Evolutionary conservation across 345 rosid species (phyloP), one percentile per base, ranked within the genome.

Genomic region (Syzygium grande): DNA sequence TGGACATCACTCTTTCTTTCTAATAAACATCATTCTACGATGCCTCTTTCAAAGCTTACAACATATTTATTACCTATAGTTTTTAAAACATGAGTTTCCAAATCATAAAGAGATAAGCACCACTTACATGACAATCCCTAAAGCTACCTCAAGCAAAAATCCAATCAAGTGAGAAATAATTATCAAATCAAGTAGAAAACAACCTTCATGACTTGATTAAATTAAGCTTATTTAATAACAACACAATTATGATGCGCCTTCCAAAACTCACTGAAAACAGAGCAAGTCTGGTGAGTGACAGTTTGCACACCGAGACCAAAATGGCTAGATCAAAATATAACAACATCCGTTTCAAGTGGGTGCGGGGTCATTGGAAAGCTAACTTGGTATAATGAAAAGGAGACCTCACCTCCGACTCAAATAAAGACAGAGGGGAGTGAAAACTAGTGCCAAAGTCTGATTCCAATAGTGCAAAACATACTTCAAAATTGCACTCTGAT

Each of bases 341-440:
- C 5, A 17, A 53, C 8, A 0, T 63, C 77, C 1, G 0, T 63
- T 29, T 63, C 77, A 63, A 29, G 77, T 63, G 77, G 77, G 22
- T 4, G 9, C 9, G 3, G 22, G 30, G 43, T 29, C 22, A 65
- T 29, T 16, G 22, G 3, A 29, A 16, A 65, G 78, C 22, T 1
- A 4, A 0, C 22, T 0, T 5, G 0, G 22, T 16, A 2, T 7
- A 2, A 63, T 2, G 41, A 63, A 63, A 29, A 63, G 41, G 21
- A 63, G 77, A 63, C 77, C 77, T 63, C 21, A 1, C 38, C 73
- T 29, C 17, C 2, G 1, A 63, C 77, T 63, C 21, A 15, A 29
- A 63, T 1, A 29, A 15, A 9, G 41, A 29, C 17, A 63, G 38
- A 53, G 55, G 29, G 41, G 41, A 65, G 78, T 29, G 0, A 65